Base-by-base conservation (phyloP, 495 filamentous ascomycete genomes). In the Elaphomyces granulatus region DNA sequence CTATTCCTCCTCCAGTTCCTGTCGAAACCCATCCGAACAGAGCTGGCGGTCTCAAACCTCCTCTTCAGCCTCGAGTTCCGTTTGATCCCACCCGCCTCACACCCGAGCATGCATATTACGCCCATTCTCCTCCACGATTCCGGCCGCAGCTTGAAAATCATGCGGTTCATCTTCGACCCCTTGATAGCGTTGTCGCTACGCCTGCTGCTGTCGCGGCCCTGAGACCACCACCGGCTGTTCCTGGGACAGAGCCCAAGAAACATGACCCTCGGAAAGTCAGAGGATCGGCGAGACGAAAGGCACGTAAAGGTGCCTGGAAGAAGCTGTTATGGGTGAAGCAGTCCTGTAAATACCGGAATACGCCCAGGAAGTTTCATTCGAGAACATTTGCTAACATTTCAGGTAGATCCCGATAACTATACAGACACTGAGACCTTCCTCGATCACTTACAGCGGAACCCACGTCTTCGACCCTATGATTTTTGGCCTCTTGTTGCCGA, bases 271-370 rank as follows among this genome's bases (percentile, higher is more conserved):
- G 66, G 41, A 73, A 74, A 56, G 48, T 74, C 37, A 50, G 72
- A 41, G 65, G 63, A 8, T 52, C 67, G 16, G 69, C 66, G 36
- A 59, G 77, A 31, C 77, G 81, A 47, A 66, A 80, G 45, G 67
- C 72, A 54, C 68, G 76, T 44, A 80, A 77, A 43, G 70, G 68
- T 21, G 69, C 67, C 15, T 96, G 88, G 81, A 90, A 92, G 64
- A 98, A 96, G 63, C 64, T 98, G 43, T 69, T 98, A 14, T 98
- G 90, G 90, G 86, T 98, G 44, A 93, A 93, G 55, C 90, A 98
- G 51, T 84, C 81, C 33, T 98, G 85, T 92, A 71, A 41, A 69
- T 49, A 19, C 36, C 12, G 19, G n/a, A n/a, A n/a, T n/a, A n/a
- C n/a, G n/a, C n/a, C n/a, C n/a, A n/a, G n/a, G n/a, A n/a, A n/a